Evolutionary conservation across 345 rosid genomes (phyloP).

Genomic region (Crucihimalaya himalaica): DNA sequence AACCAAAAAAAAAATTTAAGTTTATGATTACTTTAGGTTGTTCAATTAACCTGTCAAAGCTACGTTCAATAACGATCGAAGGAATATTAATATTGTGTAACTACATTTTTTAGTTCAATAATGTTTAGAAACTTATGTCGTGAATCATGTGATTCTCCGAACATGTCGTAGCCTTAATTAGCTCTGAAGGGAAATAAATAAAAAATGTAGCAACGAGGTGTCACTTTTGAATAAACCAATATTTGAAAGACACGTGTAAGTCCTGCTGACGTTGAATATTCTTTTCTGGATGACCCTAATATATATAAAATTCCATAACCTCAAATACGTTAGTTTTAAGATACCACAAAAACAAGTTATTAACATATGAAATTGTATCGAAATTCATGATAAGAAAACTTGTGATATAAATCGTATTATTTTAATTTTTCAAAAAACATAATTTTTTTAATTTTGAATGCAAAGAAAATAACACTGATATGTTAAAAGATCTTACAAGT

Average conservation of each 20-base stretch:
- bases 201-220: slow-evolving; percentile 20
- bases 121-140: slow-evolving; percentile 21
- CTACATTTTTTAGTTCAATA: not conserved
- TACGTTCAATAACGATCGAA: not conserved
- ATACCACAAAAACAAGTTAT: not conserved
- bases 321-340: not conserved
- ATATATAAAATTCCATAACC: not conserved
- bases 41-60: slow-evolving; percentile 12
- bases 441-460: not conserved
- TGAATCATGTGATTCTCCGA: slow-evolving; percentile 37
- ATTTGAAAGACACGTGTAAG: slow-evolving; percentile 1
- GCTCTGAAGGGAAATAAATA: not conserved
- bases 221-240: slow-evolving; percentile 24
- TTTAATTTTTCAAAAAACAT: too few species aligned
- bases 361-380: too few species aligned
- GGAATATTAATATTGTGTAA: not conserved
- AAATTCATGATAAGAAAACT: too few species aligned
- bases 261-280: slow-evolving; percentile 21
- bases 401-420: too few species aligned
- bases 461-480: not conserved
- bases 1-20: not conserved
- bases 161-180: slow-evolving; percentile 34
- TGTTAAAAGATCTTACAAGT: not conserved
- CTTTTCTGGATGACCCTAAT: not conserved
- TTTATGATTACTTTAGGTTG: not conserved